A percentile compares a stretch with the other conserved stretches of the same genome.
These are phyloP conservation scores for Meyerozyma athensensis DNA, from an alignment of 1,139 yeast species.

Conservation along the genomic window DNA sequence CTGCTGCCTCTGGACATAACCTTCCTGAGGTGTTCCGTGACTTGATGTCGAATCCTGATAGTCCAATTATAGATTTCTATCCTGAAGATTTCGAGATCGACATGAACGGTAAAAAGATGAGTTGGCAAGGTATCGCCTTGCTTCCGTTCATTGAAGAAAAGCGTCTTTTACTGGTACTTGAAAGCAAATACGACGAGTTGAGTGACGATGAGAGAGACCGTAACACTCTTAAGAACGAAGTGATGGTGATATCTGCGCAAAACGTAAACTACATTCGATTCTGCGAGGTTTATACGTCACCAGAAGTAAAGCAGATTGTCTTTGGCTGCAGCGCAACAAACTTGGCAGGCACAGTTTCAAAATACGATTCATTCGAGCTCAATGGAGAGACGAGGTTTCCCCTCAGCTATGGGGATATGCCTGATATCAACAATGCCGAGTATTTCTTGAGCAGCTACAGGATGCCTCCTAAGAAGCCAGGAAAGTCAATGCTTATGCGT, in stretches of 20 bases:
- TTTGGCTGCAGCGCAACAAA: constrained; percentile 52
- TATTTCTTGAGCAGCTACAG: constrained; percentile 56
- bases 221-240: constrained; percentile 63
- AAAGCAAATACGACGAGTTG: constrained; percentile 56
- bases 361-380: constrained; percentile 41
- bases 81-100: constrained; percentile 88
- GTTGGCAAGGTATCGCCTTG: constrained; percentile 93
- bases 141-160: constrained; percentile 85
- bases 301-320: constrained; percentile 20
- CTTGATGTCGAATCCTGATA: constrained; percentile 73
- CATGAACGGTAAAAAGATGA: constrained; percentile 91
- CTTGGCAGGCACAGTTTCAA: constrained; percentile 60
- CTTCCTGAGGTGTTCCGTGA: constrained; percentile 81
- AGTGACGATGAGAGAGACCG: constrained; percentile 67
- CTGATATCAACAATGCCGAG: constrained; percentile 52
- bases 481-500: constrained; percentile 80
- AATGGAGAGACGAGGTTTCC: constrained; percentile 55
- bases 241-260: constrained; percentile 52
- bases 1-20: constrained; percentile 93
- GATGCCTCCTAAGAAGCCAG: constrained; percentile 48
- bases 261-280: constrained; percentile 46
- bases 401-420: constrained; percentile 50
- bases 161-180: constrained; percentile 65
- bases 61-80: constrained; percentile 87
- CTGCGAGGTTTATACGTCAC: constrained; percentile 23